phyloP scores from a whole-genome alignment of 2,329 filamentous ascomycete species.

The Parastagonospora avenae region DNA sequence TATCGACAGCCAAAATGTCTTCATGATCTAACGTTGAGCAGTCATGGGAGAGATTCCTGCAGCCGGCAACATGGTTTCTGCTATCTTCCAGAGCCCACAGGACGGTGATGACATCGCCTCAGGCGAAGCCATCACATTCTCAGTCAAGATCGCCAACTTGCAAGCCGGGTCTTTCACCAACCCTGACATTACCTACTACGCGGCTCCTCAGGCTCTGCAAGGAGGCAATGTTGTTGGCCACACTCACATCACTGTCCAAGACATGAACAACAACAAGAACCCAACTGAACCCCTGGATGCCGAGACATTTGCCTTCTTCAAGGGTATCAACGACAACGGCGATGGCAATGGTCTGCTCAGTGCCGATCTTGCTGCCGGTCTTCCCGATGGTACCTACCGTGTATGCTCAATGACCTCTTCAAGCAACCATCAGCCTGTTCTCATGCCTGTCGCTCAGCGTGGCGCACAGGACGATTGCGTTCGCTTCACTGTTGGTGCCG shows the following conservation, averaged over 20 bases:
- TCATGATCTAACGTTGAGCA: conserved; percentile 15
- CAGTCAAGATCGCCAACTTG: conserved; percentile 56
- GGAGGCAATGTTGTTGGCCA: conserved; percentile 53
- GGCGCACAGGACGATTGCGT: conserved; percentile 61
- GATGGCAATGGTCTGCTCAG: conserved; percentile 54
- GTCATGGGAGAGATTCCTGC: conserved; percentile 64
- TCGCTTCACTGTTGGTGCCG: conserved; percentile 51
- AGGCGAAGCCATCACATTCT: conserved; percentile 54
- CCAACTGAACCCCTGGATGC: conserved; percentile 46
- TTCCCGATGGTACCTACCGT: conserved; percentile 56
- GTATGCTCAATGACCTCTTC: conserved; percentile 59
- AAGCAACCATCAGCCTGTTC: conserved; percentile 61
- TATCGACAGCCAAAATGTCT: background rate
- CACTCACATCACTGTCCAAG: conserved; percentile 60
- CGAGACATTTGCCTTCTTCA: conserved; percentile 61
- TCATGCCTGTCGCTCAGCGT: conserved; percentile 63
- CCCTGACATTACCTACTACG: conserved; percentile 60
- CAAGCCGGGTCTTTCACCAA: conserved; percentile 61
- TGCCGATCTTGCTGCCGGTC: conserved; percentile 53
- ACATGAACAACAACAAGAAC: conserved; percentile 48
- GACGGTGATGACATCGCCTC: conserved; percentile 49
- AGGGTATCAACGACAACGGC: conserved; percentile 61
- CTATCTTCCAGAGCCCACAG: conserved; percentile 56
- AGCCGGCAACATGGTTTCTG: conserved; percentile 59
- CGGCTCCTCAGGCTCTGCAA: conserved; percentile 58